Percentiles rank a stretch among this genome's conserved stretches.
Conservation (phyloP, 805 yeast species). For the Starmerella asiatica region DNA sequence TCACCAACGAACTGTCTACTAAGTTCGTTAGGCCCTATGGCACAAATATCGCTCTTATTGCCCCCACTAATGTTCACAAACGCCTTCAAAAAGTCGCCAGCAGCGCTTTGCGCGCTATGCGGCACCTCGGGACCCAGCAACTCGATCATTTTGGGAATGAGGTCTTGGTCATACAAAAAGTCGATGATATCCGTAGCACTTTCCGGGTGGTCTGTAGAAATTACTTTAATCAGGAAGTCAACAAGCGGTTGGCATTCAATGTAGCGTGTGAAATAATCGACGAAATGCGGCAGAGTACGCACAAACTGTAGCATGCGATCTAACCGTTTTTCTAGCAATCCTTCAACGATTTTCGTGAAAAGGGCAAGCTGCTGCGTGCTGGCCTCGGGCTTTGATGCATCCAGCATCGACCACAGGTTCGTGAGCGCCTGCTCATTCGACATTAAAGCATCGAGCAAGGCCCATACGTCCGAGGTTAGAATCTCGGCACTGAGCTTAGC, state of each 20-base stretch:
- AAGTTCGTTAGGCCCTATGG: slow-evolving; percentile 90
- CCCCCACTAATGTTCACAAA: slow-evolving; percentile 88
- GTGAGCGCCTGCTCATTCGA: slow-evolving; percentile 52
- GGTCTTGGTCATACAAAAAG: slow-evolving; percentile 52
- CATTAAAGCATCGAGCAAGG: slow-evolving; percentile 79
- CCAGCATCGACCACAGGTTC: slow-evolving; percentile 68
- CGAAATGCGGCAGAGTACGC: slow-evolving; percentile 52
- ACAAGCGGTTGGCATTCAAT: slow-evolving; percentile 87
- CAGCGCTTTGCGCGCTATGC: slow-evolving; percentile 75
- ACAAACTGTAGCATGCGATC: slow-evolving; percentile 64
- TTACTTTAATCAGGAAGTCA: slow-evolving; percentile 80
- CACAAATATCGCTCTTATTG: slow-evolving; percentile 74
- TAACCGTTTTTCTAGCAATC: slow-evolving; percentile 75
- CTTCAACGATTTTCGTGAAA: slow-evolving; percentile 85
- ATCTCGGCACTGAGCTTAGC: slow-evolving; percentile 78
- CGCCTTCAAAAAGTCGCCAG: slow-evolving; percentile 90
- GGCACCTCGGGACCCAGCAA: slow-evolving; percentile 55
- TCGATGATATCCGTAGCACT: slow-evolving; percentile 78
- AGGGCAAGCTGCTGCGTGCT: slow-evolving; percentile 65
- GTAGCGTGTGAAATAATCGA: slow-evolving; percentile 68
- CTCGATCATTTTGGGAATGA: slow-evolving; percentile 60
- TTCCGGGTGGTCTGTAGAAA: slow-evolving; percentile 86
- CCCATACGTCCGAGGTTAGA: slow-evolving; percentile 85
- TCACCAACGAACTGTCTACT: slow-evolving; percentile 81
- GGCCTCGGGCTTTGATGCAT: slow-evolving; percentile 30